A percentile compares a stretch with the other conserved stretches of the same genome.
Evolutionary conservation across 106 monocot genomes (phyloP).

Genomic region (Allium fistulosum): DNA sequence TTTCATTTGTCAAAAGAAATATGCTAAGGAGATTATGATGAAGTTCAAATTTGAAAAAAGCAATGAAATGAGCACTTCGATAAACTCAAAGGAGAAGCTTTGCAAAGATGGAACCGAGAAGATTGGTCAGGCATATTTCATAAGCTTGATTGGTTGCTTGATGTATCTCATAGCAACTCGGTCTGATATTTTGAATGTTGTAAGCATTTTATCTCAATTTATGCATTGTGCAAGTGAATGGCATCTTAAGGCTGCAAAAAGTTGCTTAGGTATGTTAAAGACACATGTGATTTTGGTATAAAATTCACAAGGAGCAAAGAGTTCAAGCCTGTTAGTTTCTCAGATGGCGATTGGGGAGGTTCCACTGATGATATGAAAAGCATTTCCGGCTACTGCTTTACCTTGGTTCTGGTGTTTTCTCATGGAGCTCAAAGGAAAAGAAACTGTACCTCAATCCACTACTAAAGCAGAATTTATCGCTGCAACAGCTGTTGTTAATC

Average conservation of each 20-base stretch:
- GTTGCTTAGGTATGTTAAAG: constrained; percentile 3
- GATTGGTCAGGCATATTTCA: constrained; percentile 7
- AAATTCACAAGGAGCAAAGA: constrained; percentile 6
- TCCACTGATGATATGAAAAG: neutral
- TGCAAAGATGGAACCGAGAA: constrained; percentile 1
- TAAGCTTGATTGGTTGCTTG: constrained; percentile 6
- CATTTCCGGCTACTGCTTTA: neutral
- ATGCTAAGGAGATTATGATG: constrained; percentile 4
- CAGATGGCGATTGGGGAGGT: neutral
- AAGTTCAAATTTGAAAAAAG: constrained; percentile 3
- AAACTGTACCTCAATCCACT: neutral
- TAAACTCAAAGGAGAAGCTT: constrained; percentile 4
- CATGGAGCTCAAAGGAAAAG: neutral
- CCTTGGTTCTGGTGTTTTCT: neutral
- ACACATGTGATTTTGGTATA: neutral
- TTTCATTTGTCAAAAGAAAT: constrained; percentile 6
- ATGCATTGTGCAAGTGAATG: constrained; percentile 2
- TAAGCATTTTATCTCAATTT: constrained; percentile 2
- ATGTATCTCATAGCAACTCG: constrained; percentile 5
- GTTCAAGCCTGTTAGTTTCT: neutral
- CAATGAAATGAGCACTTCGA: neutral
- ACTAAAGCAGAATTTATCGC: neutral
- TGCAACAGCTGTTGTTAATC: neutral
- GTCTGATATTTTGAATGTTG: neutral
- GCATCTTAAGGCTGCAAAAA: constrained; percentile 6